phyloP scores from a whole-genome alignment of 768 basidiomycete genomes.

The Pleurotus giganteus region DNA sequence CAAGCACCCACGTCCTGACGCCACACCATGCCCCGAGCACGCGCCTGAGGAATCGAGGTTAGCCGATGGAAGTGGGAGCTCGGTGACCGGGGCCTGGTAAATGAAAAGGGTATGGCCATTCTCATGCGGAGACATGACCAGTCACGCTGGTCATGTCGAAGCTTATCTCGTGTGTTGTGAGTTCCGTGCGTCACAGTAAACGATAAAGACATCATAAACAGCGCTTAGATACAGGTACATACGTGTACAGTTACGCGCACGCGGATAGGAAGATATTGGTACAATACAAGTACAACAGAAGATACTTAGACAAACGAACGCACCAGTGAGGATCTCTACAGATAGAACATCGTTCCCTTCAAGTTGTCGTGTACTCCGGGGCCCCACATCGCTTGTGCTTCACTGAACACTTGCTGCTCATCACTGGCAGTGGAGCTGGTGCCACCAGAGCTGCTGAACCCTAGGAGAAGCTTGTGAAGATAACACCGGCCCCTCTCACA shows the following conservation, averaged over 20 bases:
- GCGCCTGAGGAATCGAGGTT: not conserved
- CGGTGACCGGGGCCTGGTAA: not conserved
- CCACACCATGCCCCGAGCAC: constrained; percentile 10
- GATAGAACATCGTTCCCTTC: constrained; percentile 76
- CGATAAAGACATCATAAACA: too few relatives aligned
- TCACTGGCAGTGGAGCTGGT: constrained; percentile 28
- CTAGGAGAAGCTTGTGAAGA: constrained; percentile 68
- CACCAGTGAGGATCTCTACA: constrained; percentile 29
- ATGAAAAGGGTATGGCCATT: not conserved
- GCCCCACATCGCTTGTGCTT: constrained; percentile 57
- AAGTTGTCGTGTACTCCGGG: constrained; percentile 50
- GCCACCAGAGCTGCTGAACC: constrained; percentile 31
- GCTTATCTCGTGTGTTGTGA: too few relatives aligned
- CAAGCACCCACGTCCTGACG: constrained; percentile 4
- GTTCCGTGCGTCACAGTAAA: too few relatives aligned
- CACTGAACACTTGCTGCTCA: constrained; percentile 50
- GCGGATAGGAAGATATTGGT: too few relatives aligned
- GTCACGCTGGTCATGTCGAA: too few relatives aligned
- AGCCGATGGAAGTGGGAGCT: not conserved
- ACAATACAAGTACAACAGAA: not conserved
- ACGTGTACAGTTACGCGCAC: not conserved
- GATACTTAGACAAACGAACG: not conserved
- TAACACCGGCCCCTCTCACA: constrained; percentile 70
- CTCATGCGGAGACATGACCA: too few relatives aligned
- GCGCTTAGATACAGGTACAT: too few relatives aligned